Evolutionary conservation across 768 basidiomycete genomes (phyloP), one percentile per base, ranked within the genome.

Genomic region (Mycena crocata): DNA sequence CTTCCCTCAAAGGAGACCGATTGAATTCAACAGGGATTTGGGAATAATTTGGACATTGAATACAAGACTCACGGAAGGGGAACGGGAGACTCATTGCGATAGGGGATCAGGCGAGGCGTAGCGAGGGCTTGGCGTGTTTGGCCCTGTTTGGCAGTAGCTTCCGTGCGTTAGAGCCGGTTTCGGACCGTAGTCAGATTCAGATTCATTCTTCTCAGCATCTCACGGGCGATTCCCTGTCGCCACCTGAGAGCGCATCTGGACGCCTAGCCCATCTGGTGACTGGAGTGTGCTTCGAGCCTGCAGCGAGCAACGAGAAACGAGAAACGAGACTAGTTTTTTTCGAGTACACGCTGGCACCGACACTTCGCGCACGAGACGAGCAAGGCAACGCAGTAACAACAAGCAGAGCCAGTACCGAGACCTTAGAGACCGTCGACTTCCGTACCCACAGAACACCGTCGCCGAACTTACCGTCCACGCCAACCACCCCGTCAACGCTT

Each of bases 211-310:
- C 39, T 54, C 51, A 4, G 15, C n/a, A 23, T 35, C 6, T 37
- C 51, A 7, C 51, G 51, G n/a, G 23, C 23, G 32, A 35, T 54
- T 54, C 51, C 51, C 35, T 54, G 23, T 26, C 48, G 19, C 8
- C 30, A 5, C 48, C 26, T 19, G 28, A 49, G 15, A 49, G 48
- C 8, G 28, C 35, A 37, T 54, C 51, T 35, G 24, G 21, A 35
- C 51, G 24, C 23, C 35, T 57, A 57, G 3, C 40, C 42, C 56
- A 58, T 57, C 56, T 57, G 56, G 56, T 57, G 56, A 57, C 35
- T 24, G 56, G 56, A 57, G 44, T 34, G 42, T 3, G 42, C 45
- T 57, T 57, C 56, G 31, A 57, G 15, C n/a, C 31, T 12, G 1
- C 19, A 6, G 32, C n/a, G n/a, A n/a, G 35, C 52, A 21, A 30